Percentiles rank a stretch among this genome's conserved stretches.
These are phyloP conservation scores for Fomitopsis schrenkii DNA, from an alignment of 1,284 basidiomycete genomes.

Conservation along the genomic window DNA sequence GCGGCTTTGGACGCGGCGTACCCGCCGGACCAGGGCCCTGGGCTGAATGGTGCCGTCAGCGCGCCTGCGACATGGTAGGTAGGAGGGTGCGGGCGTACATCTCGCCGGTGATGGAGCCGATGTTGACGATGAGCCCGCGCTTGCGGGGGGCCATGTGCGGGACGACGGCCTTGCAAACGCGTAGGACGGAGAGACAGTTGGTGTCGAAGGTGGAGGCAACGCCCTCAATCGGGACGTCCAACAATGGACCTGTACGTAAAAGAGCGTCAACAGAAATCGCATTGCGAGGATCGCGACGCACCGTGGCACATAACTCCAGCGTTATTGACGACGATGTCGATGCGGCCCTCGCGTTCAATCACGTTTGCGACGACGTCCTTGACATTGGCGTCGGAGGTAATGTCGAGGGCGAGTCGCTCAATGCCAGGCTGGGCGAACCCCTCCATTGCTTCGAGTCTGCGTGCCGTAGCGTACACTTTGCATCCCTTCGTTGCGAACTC, in stretches of 20 bases:
- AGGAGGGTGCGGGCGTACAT: conserved; percentile 8
- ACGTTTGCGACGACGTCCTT: conserved; percentile 5
- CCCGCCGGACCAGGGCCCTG: conserved; percentile 29
- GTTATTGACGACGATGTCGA: conserved; percentile 14
- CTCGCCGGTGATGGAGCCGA: conserved; percentile 29
- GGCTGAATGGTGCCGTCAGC: conserved; percentile 8
- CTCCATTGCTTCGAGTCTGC: conserved; percentile 29
- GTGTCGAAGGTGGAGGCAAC: conserved; percentile 20
- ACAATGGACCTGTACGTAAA: conserved; percentile 18
- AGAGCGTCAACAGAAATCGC: not conserved
- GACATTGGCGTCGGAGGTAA: conserved; percentile 8
- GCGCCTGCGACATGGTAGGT: not conserved
- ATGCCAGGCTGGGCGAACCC: conserved; percentile 2
- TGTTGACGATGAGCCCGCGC: conserved; percentile 14
- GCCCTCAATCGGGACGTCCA: conserved; percentile 29
- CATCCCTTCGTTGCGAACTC: conserved; percentile 30
- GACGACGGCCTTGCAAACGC: conserved; percentile 30
- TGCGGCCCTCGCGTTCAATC: conserved; percentile 9
- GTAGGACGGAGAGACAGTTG: conserved; percentile 32
- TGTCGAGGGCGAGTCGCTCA: conserved; percentile 8
- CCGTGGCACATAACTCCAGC: conserved; percentile 11
- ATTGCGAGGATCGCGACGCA: not conserved
- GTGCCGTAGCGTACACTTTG: conserved; percentile 36
- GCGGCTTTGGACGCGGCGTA: conserved; percentile 31
- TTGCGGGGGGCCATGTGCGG: conserved; percentile 31